These are phyloP conservation scores for Peronosclerospora sorghi DNA, from an alignment of 352 stramenopile species.

Conservation along the genomic window DNA sequence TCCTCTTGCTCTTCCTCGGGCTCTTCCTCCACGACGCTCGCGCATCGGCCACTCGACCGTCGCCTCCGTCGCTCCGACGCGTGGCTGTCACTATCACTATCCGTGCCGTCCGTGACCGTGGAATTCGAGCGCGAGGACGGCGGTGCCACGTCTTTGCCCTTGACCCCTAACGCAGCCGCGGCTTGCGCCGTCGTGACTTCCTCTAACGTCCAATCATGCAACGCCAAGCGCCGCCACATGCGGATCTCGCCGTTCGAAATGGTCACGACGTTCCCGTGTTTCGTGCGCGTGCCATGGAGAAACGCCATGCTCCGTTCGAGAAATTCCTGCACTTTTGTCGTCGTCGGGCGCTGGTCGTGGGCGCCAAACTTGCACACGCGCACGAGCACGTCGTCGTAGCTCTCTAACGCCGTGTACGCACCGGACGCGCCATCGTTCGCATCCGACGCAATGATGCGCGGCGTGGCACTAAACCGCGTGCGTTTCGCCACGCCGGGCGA, in stretches of 20 bases:
- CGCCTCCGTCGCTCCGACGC: slow-evolving; percentile 3
- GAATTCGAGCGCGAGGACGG: slow-evolving; percentile 32
- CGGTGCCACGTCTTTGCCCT: slow-evolving; percentile 32
- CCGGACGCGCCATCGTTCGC: slow-evolving; percentile 18
- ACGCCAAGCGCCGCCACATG: slow-evolving; percentile 61
- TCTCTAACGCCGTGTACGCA: slow-evolving; percentile 46
- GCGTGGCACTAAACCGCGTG: slow-evolving; percentile 29
- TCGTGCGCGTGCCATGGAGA: slow-evolving; percentile 50
- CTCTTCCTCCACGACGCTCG: slow-evolving; percentile 14
- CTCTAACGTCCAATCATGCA: slow-evolving; percentile 54
- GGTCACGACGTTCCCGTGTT: slow-evolving; percentile 56
- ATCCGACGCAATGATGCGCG: slow-evolving; percentile 15
- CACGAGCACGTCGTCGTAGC: slow-evolving; percentile 67
- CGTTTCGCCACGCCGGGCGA: slow-evolving; percentile 33
- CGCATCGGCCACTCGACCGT: slow-evolving; percentile 10
- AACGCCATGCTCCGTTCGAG: slow-evolving; percentile 66
- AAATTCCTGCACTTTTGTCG: slow-evolving; percentile 66
- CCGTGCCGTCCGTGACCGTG: slow-evolving; percentile 37
- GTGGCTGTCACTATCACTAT: slow-evolving; percentile 46
- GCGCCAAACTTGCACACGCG: slow-evolving; percentile 52
- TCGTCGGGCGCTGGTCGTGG: slow-evolving; percentile 59
- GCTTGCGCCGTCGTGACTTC: slow-evolving; percentile 30
- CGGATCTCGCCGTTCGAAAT: slow-evolving; percentile 78
- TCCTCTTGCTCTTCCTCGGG: slow-evolving; percentile 24
- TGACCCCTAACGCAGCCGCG: slow-evolving; percentile 11